Percentiles rank a stretch among this genome's conserved stretches.
These are phyloP conservation scores for Arabidopsis suecica DNA, from an alignment of 345 rosid genomes.

Conservation along the genomic window DNA sequence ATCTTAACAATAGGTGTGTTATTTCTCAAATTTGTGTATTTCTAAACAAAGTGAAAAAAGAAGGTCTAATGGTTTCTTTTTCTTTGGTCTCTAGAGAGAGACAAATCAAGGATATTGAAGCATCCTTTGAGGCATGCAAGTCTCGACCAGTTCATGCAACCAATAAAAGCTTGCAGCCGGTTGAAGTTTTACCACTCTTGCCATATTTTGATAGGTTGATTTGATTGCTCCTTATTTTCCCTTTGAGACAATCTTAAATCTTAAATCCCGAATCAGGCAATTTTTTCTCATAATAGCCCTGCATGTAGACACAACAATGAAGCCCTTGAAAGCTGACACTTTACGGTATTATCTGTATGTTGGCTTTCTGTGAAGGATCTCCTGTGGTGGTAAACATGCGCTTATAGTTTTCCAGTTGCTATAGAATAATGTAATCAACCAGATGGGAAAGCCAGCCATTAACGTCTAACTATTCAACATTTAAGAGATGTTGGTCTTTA, in stretches of 20 bases:
- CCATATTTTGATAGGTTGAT: conserved; percentile 86
- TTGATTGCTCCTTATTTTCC: conserved; percentile 44
- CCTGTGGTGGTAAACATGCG: conserved; percentile 2
- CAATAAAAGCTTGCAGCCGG: conserved; percentile 71
- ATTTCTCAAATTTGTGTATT: conserved; percentile 31
- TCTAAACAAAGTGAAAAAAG: conserved; percentile 1
- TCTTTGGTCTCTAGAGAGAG: conserved; percentile 65
- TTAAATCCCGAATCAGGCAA: conserved; percentile 17
- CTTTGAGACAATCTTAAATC: conserved; percentile 17
- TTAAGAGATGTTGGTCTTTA: conserved; percentile 15
- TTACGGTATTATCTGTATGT: not conserved
- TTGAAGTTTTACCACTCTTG: conserved; percentile 79
- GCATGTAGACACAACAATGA: conserved; percentile 14
- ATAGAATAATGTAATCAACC: conserved; percentile 17
- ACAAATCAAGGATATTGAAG: conserved; percentile 90
- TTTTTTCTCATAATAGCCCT: conserved; percentile 4
- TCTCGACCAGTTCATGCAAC: conserved; percentile 84
- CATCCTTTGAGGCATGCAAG: conserved; percentile 87
- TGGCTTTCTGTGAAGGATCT: conserved; percentile 22
- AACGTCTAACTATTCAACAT: conserved; percentile 12
- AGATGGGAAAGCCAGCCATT: conserved; percentile 29
- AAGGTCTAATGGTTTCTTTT: conserved; percentile 25
- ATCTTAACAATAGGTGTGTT: conserved; percentile 79
- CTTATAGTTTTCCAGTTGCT: conserved; percentile 8
- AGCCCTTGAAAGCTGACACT: conserved; percentile 7